phyloP scores from a whole-genome alignment of 2,329 filamentous ascomycete genomes.

The Pyricularia grisea region DNA sequence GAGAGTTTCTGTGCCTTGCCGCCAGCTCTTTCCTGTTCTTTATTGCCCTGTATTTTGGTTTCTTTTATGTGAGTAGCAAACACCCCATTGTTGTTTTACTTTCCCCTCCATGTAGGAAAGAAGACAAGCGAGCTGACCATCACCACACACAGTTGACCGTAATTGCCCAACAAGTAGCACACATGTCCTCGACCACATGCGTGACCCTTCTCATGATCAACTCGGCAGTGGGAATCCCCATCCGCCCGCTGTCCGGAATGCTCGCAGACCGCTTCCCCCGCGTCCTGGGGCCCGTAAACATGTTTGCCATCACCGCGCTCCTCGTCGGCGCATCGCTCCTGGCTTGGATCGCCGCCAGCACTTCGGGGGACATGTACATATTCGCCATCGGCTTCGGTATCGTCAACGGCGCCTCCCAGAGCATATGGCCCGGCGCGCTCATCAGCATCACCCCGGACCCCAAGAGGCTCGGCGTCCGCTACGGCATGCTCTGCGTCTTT shows the following conservation, averaged over 20 bases:
- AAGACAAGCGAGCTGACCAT: not conserved
- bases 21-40: slow-evolving; percentile 30
- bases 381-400: slow-evolving; percentile 35
- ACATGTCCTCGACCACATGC: slow-evolving; percentile 36
- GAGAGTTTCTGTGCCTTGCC: slow-evolving; percentile 30
- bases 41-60: slow-evolving; percentile 44
- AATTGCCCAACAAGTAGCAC: slow-evolving; percentile 25
- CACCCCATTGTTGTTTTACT: not conserved
- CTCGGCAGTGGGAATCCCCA: slow-evolving; percentile 45
- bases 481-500: slow-evolving; percentile 32
- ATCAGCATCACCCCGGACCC: slow-evolving; percentile 27
- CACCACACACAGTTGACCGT: slow-evolving; percentile 16
- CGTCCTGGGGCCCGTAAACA: slow-evolving; percentile 35
- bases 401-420: slow-evolving; percentile 30
- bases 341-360: slow-evolving; percentile 42
- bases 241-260: slow-evolving; percentile 41
- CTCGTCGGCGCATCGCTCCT: slow-evolving; percentile 22
- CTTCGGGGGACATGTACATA: slow-evolving; percentile 27
- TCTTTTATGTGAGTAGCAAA: slow-evolving; percentile 30
- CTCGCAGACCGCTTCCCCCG: slow-evolving; percentile 33
- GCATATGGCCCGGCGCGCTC: slow-evolving; percentile 21
- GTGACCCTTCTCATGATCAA: slow-evolving; percentile 46
- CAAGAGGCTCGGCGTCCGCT: slow-evolving; percentile 29
- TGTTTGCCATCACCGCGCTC: slow-evolving; percentile 32
- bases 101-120: not conserved